Evolutionary conservation across 2,329 filamentous ascomycete genomes (phyloP).

Genomic region (Colletotrichum somersetense): DNA sequence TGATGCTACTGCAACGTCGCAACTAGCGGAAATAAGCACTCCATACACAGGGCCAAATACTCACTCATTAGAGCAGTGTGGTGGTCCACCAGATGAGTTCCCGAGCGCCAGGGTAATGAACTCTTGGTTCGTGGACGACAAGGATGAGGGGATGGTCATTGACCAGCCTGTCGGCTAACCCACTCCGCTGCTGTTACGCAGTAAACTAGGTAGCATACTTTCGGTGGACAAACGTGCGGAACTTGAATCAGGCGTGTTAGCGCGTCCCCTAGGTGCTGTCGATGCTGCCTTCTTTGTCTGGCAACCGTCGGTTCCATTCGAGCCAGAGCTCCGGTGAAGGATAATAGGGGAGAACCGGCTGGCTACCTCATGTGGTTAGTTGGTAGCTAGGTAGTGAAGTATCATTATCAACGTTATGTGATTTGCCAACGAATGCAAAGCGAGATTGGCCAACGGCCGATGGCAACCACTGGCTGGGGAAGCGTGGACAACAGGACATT

Average conservation of each 20-base stretch:
- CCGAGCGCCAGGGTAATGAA: conserved; percentile 6
- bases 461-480: not conserved
- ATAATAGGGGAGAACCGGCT: conserved; percentile 6
- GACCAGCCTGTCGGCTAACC: not conserved
- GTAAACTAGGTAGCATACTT: not conserved
- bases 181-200: conserved; percentile 7
- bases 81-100: conserved; percentile 24
- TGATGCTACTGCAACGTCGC: conserved; percentile 22
- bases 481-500: not conserved
- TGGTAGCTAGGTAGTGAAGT: not conserved
- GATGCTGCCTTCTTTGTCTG: conserved; percentile 2
- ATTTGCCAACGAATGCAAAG: conserved; percentile 14
- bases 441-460: conserved; percentile 17
- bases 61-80: conserved; percentile 32
- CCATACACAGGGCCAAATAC: conserved; percentile 20
- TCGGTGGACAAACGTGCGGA: conserved; percentile 13
- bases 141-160: not conserved
- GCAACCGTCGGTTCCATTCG: conserved; percentile 9
- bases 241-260: not conserved
- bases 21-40: conserved; percentile 25
- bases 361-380: not conserved
- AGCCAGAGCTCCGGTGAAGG: not conserved
- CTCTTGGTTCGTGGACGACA: conserved; percentile 33
- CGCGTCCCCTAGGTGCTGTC: not conserved
- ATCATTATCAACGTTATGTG: not conserved